phyloP scores from a whole-genome alignment of 2,329 filamentous ascomycete genomes.

The Tolypocladium inflatum region DNA sequence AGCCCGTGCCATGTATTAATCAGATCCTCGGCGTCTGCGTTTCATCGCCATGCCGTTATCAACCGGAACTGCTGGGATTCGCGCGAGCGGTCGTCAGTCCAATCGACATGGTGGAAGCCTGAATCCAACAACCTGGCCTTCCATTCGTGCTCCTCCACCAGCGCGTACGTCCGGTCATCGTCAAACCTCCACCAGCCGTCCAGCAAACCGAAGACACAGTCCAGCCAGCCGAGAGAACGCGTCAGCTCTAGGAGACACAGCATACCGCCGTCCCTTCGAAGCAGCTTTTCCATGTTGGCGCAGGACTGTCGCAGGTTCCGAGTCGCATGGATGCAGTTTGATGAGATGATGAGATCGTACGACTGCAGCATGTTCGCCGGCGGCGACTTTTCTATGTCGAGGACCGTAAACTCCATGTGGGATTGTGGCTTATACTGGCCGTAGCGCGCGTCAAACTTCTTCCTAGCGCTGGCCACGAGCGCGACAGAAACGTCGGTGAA shows the following conservation, averaged over 20 bases:
- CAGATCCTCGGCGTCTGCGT: too few relatives aligned
- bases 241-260: constrained; percentile 21
- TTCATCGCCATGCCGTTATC: constrained; percentile 11
- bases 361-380: constrained; percentile 4
- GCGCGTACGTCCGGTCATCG: constrained; percentile 15
- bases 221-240: constrained; percentile 14
- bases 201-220: constrained; percentile 21
- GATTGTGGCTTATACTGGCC: neutral
- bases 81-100: constrained; percentile 11
- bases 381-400: constrained; percentile 19
- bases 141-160: constrained; percentile 12
- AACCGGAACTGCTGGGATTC: constrained; percentile 16
- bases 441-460: constrained; percentile 10
- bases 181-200: constrained; percentile 26
- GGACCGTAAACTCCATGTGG: constrained; percentile 14
- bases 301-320: constrained; percentile 10
- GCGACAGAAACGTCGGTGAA: constrained; percentile 31
- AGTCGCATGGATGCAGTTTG: constrained; percentile 28
- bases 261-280: constrained; percentile 17
- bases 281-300: constrained; percentile 11
- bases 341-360: constrained; percentile 22
- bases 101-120: constrained; percentile 14
- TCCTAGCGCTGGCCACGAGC: constrained; percentile 17
- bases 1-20: too few relatives aligned
- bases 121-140: constrained; percentile 7